Percentiles rank a stretch among this genome's conserved stretches.
Evolutionary conservation across 768 basidiomycete species (phyloP).

Genomic region (Aureoboletus auriporus): DNA sequence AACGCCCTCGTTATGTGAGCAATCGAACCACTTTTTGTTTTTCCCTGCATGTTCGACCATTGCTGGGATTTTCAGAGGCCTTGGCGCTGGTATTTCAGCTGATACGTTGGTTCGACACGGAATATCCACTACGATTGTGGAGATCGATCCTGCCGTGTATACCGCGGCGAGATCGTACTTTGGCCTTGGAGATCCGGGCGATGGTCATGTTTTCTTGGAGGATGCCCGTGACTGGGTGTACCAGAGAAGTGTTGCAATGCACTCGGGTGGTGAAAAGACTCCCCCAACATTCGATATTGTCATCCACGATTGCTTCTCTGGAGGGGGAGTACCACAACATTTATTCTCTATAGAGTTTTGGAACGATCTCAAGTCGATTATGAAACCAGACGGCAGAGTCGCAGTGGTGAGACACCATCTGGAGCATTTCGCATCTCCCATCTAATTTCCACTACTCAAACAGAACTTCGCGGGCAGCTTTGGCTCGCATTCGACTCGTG

Average conservation of each 20-base stretch:
- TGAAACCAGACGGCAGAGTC: conserved; percentile 70
- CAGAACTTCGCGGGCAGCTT: conserved; percentile 85
- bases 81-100: conserved; percentile 82
- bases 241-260: conserved; percentile 32
- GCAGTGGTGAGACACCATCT: conserved; percentile 60
- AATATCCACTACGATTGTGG: conserved; percentile 77
- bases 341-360: conserved; percentile 86
- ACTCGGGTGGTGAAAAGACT: conserved; percentile 15
- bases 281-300: conserved; percentile 57
- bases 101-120: conserved; percentile 67
- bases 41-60: conserved; percentile 3
- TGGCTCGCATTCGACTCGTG: conserved; percentile 54
- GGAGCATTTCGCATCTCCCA: neutral
- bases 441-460: conserved; percentile 1
- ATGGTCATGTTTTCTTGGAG: conserved; percentile 61
- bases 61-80: conserved; percentile 52
- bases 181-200: conserved; percentile 62
- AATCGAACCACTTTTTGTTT: conserved; percentile 1
- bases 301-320: conserved; percentile 92
- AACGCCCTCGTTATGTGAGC: conserved; percentile 73
- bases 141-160: conserved; percentile 91
- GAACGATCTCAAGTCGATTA: conserved; percentile 57
- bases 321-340: conserved; percentile 84
- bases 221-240: conserved; percentile 75
- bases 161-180: conserved; percentile 77